Evolutionary conservation across 148 eudicot genomes (phyloP), one percentile per base, ranked within the genome.

Genomic region (Nepenthes gracilis): DNA sequence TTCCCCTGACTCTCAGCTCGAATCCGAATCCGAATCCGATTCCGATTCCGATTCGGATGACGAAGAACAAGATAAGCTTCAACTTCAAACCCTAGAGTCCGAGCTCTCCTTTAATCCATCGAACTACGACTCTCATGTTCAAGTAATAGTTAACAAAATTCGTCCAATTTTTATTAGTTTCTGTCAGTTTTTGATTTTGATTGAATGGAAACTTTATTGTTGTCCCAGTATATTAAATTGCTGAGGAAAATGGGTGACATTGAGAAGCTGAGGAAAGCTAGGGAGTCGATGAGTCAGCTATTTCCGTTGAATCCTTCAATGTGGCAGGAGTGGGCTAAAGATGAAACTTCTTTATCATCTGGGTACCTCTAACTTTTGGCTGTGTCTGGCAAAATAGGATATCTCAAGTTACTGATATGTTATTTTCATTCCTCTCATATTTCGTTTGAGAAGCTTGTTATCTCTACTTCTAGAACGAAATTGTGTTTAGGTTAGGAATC

Each of bases 301-400:
- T 93, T 93, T 35, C 98, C 98, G 0, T 61, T 93, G 65, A 78
- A 66, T 58, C 89, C 98, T 10, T 57, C 77, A 36, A 81, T 93
- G 96, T 93, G 98, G 98, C 91, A 69, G 66, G 91, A 88, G 62
- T 88, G 98, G 98, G 82, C 85, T 67, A 86, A 84, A 35, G 96
- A 93, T 64, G 96, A 93, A 72, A 70, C 71, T 66, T 74, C 87
- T 53, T 36, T 86, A 2, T 54, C 74, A 43, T 77, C 96, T 35
- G 71, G 86, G 96, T 87, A 78, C 13, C 33, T 12, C 54, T 23
- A 23, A 23, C 23, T 23, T 23, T 23, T 23, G 23, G 23, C 23
- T 23, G 23, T 23, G 23, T 23, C 23, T 23, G 23, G 23, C 23
- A 23, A 23, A 23, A 23, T 23, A 23, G 23, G 23, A 23, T 7